These are phyloP conservation scores for Vishniacozyma victoriae DNA, from an alignment of 768 basidiomycete species.

Conservation along the genomic window DNA sequence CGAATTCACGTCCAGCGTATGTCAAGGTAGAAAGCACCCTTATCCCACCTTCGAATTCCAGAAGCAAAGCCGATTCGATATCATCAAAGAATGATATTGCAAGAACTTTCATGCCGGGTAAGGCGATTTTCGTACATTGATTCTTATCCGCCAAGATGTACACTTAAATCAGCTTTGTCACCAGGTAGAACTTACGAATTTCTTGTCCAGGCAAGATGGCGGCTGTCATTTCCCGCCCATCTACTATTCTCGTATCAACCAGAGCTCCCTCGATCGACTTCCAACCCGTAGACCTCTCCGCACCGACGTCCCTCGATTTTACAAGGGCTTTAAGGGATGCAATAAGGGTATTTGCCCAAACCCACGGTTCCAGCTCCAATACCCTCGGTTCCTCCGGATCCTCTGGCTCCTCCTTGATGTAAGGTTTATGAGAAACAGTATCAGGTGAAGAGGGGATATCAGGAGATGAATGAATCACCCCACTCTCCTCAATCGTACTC, in stretches of 20 bases:
- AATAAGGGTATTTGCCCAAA: constrained; percentile 25
- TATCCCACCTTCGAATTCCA: constrained; percentile 2
- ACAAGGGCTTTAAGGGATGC: too few species aligned
- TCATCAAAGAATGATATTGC: constrained; percentile 31
- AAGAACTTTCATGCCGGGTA: constrained; percentile 4
- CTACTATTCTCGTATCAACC: too few species aligned
- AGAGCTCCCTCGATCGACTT: too few species aligned
- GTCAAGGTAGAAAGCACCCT: constrained; percentile 15
- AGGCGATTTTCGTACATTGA: neutral
- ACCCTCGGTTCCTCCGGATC: constrained; percentile 7
- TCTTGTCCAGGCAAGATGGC: too few species aligned
- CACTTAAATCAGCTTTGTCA: too few species aligned
- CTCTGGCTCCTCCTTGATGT: neutral
- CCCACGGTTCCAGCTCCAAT: constrained; percentile 21
- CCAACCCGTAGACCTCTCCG: too few species aligned
- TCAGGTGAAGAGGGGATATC: constrained; percentile 12
- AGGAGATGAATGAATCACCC: too few species aligned
- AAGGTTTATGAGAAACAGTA: constrained; percentile 6
- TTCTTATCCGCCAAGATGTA: neutral
- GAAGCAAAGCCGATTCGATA: constrained; percentile 19
- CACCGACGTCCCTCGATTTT: too few species aligned
- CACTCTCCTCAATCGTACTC: too few species aligned
- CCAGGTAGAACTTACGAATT: too few species aligned
- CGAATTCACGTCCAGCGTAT: constrained; percentile 5
- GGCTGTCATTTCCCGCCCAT: too few species aligned